Percentiles rank a stretch among this genome's conserved stretches.
phyloP scores from a whole-genome alignment of 2,329 filamentous ascomycete genomes.

The Curvularia sp. region DNA sequence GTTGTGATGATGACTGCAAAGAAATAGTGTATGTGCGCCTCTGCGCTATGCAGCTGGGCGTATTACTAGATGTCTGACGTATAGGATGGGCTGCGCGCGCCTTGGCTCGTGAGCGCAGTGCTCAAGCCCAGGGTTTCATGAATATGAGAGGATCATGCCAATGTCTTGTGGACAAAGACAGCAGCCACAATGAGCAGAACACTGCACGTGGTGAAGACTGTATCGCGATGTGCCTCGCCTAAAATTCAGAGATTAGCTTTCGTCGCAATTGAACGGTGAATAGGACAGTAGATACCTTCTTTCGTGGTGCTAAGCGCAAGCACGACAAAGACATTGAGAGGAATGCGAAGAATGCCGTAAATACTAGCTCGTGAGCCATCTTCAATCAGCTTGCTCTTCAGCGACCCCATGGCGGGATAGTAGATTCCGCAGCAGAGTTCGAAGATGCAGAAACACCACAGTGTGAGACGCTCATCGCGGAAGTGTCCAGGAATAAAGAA shows the following conservation, averaged over 20 bases:
- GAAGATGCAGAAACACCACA: slow-evolving; percentile 65
- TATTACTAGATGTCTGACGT: not conserved
- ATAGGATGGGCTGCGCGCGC: not conserved
- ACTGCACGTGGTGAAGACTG: slow-evolving; percentile 42
- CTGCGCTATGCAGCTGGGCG: not conserved
- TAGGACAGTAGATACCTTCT: slow-evolving; percentile 32
- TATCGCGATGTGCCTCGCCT: slow-evolving; percentile 43
- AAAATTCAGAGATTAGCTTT: slow-evolving; percentile 14
- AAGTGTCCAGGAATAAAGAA: slow-evolving; percentile 50
- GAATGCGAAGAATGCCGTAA: slow-evolving; percentile 65
- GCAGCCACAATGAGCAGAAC: slow-evolving; percentile 38
- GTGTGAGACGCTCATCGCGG: slow-evolving; percentile 55
- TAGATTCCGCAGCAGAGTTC: slow-evolving; percentile 66
- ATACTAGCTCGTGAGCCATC: slow-evolving; percentile 62
- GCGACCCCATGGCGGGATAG: slow-evolving; percentile 62
- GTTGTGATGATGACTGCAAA: not conserved
- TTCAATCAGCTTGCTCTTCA: slow-evolving; percentile 63
- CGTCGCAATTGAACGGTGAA: not conserved
- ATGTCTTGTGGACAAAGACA: slow-evolving; percentile 35
- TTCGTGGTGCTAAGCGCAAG: slow-evolving; percentile 43
- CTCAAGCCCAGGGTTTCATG: not conserved
- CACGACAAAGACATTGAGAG: slow-evolving; percentile 58
- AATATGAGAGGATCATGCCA: slow-evolving; percentile 20
- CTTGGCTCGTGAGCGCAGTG: not conserved
- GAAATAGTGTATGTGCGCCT: not conserved